A percentile compares a stretch with the other conserved stretches of the same genome.
phyloP scores from a whole-genome alignment of 148 eudicot species.

The Nyssa sinensis region DNA sequence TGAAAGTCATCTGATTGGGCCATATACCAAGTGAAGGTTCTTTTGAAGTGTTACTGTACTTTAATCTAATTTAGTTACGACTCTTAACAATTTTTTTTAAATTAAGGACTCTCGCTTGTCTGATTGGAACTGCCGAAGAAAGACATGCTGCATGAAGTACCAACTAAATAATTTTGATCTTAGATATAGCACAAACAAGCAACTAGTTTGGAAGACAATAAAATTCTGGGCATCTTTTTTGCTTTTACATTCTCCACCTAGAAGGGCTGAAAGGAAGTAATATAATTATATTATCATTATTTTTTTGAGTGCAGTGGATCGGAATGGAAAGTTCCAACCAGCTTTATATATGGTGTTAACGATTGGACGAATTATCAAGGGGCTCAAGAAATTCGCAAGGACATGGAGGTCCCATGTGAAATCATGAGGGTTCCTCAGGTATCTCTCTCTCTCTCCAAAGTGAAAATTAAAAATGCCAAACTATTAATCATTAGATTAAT shows the following conservation, averaged over 20 bases:
- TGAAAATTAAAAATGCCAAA: not conserved
- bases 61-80: not conserved
- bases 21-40: not conserved
- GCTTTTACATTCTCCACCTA: not conserved
- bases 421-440: constrained; percentile 94
- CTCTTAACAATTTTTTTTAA: not conserved
- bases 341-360: constrained; percentile 75
- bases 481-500: not conserved
- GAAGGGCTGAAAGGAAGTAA: not conserved
- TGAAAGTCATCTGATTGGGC: not conserved
- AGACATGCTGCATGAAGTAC: not conserved
- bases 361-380: constrained; percentile 97
- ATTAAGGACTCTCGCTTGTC: not conserved
- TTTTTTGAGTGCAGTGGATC: constrained; percentile 62
- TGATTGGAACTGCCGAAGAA: not conserved
- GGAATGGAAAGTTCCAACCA: constrained; percentile 97
- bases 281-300: not conserved
- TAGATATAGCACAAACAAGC: not conserved
- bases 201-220: not conserved
- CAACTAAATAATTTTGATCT: not conserved
- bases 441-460: constrained; percentile 19
- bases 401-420: constrained; percentile 91
- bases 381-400: constrained; percentile 81
- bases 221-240: not conserved
- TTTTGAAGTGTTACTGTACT: not conserved